These are phyloP conservation scores for Lagenidium giganteum DNA, from an alignment of 352 stramenopile species.

Conservation along the genomic window DNA sequence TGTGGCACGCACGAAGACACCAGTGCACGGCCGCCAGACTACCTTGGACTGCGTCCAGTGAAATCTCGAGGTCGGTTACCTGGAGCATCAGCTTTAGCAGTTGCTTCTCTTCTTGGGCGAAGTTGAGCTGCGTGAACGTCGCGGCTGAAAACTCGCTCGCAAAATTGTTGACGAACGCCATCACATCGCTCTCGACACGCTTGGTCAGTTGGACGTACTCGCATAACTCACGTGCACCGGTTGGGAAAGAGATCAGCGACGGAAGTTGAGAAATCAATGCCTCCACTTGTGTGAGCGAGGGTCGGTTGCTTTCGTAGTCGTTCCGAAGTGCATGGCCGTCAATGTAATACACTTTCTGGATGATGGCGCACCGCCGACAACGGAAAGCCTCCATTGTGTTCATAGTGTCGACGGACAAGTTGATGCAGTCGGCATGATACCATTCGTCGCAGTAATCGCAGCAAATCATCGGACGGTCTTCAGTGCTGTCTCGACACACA, in stretches of 20 bases:
- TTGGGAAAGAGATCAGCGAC: constrained; percentile 43
- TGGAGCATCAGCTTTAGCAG: constrained; percentile 46
- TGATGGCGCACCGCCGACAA: constrained; percentile 58
- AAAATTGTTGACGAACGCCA: constrained; percentile 35
- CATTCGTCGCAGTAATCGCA: constrained; percentile 87
- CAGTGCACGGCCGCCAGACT: constrained; percentile 69
- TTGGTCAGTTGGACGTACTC: constrained; percentile 50
- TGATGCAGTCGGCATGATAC: constrained; percentile 75
- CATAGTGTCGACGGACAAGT: constrained; percentile 45
- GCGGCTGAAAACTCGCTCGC: constrained; percentile 40
- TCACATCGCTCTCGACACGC: constrained; percentile 27
- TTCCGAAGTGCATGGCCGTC: constrained; percentile 47
- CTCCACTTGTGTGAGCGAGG: constrained; percentile 42
- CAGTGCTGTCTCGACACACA: constrained; percentile 52
- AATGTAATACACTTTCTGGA: constrained; percentile 66
- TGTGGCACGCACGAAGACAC: constrained; percentile 64
- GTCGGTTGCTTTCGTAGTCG: constrained; percentile 40
- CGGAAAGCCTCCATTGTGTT: constrained; percentile 66
- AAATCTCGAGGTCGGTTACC: constrained; percentile 52
- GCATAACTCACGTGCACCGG: constrained; percentile 41
- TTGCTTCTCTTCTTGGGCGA: constrained; percentile 26
- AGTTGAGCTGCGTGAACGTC: constrained; percentile 39
- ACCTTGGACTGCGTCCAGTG: constrained; percentile 39
- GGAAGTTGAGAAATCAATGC: constrained; percentile 52
- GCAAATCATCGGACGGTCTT: constrained; percentile 80